Conservation (phyloP, 2,329 filamentous ascomycete genomes). For the Leptographium flavum region DNA sequence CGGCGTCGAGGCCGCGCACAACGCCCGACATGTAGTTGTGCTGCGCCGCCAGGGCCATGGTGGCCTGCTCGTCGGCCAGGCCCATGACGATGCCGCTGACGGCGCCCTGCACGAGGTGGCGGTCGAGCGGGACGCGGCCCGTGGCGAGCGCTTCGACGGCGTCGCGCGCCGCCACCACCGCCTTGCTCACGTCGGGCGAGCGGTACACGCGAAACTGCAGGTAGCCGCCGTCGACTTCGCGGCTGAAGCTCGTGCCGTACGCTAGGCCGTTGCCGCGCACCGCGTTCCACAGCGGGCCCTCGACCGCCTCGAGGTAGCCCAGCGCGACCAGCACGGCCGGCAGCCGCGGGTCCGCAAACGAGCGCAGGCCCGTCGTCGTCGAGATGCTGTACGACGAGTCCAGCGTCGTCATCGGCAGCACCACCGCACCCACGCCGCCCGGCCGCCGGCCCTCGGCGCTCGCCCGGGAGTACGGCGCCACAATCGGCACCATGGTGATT, state of each 20-base stretch:
- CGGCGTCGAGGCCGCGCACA: constrained; percentile 57
- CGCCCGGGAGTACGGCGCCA: constrained; percentile 55
- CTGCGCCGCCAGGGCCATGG: constrained; percentile 66
- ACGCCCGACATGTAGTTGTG: constrained; percentile 75
- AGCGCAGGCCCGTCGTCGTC: constrained; percentile 58
- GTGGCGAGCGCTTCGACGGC: constrained; percentile 62
- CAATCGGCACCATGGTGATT: constrained; percentile 54
- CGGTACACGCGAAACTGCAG: constrained; percentile 80
- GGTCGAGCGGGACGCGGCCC: constrained; percentile 60
- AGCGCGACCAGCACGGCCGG: constrained; percentile 79
- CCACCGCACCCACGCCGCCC: constrained; percentile 57
- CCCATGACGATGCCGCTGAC: constrained; percentile 78
- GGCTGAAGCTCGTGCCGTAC: constrained; percentile 71
- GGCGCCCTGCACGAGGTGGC: constrained; percentile 73
- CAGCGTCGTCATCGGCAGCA: constrained; percentile 82
- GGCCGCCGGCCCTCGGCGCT: constrained; percentile 61
- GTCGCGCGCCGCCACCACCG: constrained; percentile 61
- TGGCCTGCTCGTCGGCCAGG: constrained; percentile 80
- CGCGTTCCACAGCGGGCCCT: constrained; percentile 87
- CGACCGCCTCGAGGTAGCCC: constrained; percentile 81
- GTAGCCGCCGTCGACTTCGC: constrained; percentile 64
- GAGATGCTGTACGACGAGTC: constrained; percentile 83
- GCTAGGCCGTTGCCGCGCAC: constrained; percentile 88
- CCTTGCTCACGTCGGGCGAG: constrained; percentile 77
- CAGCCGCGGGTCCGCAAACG: constrained; percentile 61